A percentile compares a stretch with the other conserved stretches of the same genome.
Conservation (phyloP, 768 basidiomycete species). For the Amanita rimosa region DNA sequence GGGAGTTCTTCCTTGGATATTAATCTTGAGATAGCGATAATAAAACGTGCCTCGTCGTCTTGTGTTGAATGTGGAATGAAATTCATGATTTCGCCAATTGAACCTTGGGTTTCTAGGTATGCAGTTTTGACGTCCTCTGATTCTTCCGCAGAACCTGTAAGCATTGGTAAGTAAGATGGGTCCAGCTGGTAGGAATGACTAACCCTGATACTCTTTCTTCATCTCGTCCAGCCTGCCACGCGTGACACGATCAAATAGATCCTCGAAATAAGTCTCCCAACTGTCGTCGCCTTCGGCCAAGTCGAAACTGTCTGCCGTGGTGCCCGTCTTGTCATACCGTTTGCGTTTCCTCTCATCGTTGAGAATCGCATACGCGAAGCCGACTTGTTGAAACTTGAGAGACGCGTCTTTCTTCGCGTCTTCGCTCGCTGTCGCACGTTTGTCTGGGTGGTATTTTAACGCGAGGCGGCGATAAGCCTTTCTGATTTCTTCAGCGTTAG, state of each 20-base stretch:
- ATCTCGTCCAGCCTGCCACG: slow-evolving; percentile 82
- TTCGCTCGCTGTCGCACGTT: slow-evolving; percentile 54
- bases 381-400: slow-evolving; percentile 84
- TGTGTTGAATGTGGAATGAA: slow-evolving; percentile 78
- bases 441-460: slow-evolving; percentile 83
- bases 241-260: slow-evolving; percentile 80
- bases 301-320: slow-evolving; percentile 71
- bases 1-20: slow-evolving; percentile 53
- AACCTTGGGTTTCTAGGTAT: slow-evolving; percentile 63
- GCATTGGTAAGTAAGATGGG: background rate
- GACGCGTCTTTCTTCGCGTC: slow-evolving; percentile 55
- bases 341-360: slow-evolving; percentile 65
- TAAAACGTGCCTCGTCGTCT: slow-evolving; percentile 80
- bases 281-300: slow-evolving; percentile 68
- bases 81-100: slow-evolving; percentile 72
- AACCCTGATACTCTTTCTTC: slow-evolving; percentile 92
- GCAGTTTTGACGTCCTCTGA: slow-evolving; percentile 64
- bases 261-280: slow-evolving; percentile 94
- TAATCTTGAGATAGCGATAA: slow-evolving; percentile 52
- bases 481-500: slow-evolving; percentile 59
- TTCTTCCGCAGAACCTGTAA: slow-evolving; percentile 77
- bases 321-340: slow-evolving; percentile 79
- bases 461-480: slow-evolving; percentile 81
- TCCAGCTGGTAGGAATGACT: background rate
- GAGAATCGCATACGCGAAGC: slow-evolving; percentile 88